Evolutionary conservation across 805 yeast species (phyloP), one percentile per base, ranked within the genome.

Genomic region (Scheffersomyces amazonensis): DNA sequence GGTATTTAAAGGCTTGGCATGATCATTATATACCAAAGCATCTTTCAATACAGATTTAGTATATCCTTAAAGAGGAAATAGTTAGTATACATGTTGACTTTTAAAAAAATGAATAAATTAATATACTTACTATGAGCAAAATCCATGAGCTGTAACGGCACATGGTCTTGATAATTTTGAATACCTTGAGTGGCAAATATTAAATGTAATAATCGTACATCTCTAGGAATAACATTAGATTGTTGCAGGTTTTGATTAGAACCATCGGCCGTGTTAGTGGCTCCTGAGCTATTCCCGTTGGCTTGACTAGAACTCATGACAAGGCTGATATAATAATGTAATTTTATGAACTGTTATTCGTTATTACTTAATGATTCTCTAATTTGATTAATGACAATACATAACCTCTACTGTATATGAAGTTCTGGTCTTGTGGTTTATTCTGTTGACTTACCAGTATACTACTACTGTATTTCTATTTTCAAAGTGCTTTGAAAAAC

Each of bases 81-180:
- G 30, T 27, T 27, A 27, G 30, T 27, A 47, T 48, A 65, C 23
- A 6, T 20, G 23, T 24, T 24, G 12, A 13, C 10, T 13, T 24
- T 24, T 7, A 24, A 24, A 24, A 6, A 11, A 24, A 9, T 6
- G 23, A 7, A 20, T 23, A 23, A 9, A 12, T 23, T 9, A 9
- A 23, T 7, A 10, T 27, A 27, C 30, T 27, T 27, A 27, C 30
- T 63, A 62, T 87, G 83, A 11, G 99, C 98, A 68, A 93, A 93
- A 59, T 93, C 99, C 96, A 95, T 88, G 41, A 93, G 71, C 59
- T 93, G 98, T 17, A 95, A 62, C 0, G 98, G 96, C 3, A 93
- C 98, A 41, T 89, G 95, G 55, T 93, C 98, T 58, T 93, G 96
- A 62, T 91, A 93, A 42, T 84, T 79, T 40, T 84, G 87, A 19